Base-by-base conservation (phyloP, 441 rosid species). In the Pelargonium myrrhifolium region DNA sequence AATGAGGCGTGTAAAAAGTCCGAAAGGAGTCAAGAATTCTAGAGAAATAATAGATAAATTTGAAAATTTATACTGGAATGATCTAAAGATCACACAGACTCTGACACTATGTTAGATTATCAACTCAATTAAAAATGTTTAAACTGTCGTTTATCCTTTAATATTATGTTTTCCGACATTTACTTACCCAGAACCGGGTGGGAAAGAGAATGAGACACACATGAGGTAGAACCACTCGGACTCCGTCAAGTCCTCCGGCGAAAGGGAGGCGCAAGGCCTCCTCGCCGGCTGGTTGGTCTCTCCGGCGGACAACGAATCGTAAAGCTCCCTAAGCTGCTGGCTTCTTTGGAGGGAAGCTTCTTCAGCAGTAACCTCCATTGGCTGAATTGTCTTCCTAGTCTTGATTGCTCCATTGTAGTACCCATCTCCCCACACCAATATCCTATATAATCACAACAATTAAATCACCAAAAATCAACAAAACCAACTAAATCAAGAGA, bases 181-280 rank as follows among this genome's bases (percentile, higher is more conserved):
- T 24, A 70, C 85, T 79, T 85, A 91, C 99, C 97, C 97, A 1
- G 78, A 74, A 17, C 89, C 89, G 63, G 88, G 85, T 75, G 89
- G 75, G 58, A 91, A 93, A 60, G 96, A 83, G 84, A 91, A 91
- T 73, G 99, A 89, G n/a, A 85, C 96, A 64, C 97, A 91, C 92
- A 93, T 92, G 68, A 93, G 75, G 70, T 93, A 93, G 79, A 93
- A 93, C 99, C 99, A 93, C 66, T 93, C 99, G 0, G 99, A 80
- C 80, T 94, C 97, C 4, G 99, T 94, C 43, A 94, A 77, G 86
- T 93, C 99, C 78, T 93, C 99, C 4, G 99, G 99, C 0, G 96
- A 91, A 72, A 93, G 79, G 28, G 99, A 82, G 0, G 96, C 96
- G 65, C 87, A 80, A 15, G 93, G 96, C 65, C 99, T 77, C 61